These are phyloP conservation scores for Acaromyces ingoldii DNA, from an alignment of 1,284 basidiomycete genomes.

Conservation along the genomic window DNA sequence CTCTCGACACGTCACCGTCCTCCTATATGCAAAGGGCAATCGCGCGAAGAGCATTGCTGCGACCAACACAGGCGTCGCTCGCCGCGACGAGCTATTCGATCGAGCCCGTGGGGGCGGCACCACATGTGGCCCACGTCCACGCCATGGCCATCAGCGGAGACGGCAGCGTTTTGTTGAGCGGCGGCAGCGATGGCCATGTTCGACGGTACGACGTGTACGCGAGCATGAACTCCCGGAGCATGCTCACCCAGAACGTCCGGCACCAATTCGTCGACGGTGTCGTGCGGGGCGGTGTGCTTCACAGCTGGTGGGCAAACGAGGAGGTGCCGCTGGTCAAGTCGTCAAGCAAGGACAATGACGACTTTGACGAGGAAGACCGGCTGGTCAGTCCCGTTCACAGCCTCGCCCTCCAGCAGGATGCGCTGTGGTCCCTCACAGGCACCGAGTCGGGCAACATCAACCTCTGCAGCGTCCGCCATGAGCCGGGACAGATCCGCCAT, in stretches of 20 bases:
- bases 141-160: conserved; percentile 78
- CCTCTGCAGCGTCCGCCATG: conserved; percentile 84
- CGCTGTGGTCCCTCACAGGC: conserved; percentile 43
- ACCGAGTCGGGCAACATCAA: conserved; percentile 56
- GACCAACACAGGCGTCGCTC: conserved; percentile 11
- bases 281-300: conserved; percentile 79
- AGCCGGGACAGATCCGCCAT: conserved; percentile 74
- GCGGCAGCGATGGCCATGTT: conserved; percentile 88
- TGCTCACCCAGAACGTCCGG: conserved; percentile 82
- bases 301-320: conserved; percentile 73
- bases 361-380: conserved; percentile 21
- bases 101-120: conserved; percentile 87
- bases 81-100: conserved; percentile 54
- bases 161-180: conserved; percentile 80
- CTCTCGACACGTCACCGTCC: background rate
- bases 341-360: background rate
- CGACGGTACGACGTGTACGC: conserved; percentile 87
- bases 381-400: conserved; percentile 42
- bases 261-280: conserved; percentile 88
- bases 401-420: conserved; percentile 42
- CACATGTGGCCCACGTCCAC: conserved; percentile 81
- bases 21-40: background rate
- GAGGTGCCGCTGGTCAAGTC: conserved; percentile 31
- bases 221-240: conserved; percentile 77
- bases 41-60: conserved; percentile 4